Conservation (phyloP, 2,329 filamentous ascomycete genomes). For the Podosphaera aphanis region DNA sequence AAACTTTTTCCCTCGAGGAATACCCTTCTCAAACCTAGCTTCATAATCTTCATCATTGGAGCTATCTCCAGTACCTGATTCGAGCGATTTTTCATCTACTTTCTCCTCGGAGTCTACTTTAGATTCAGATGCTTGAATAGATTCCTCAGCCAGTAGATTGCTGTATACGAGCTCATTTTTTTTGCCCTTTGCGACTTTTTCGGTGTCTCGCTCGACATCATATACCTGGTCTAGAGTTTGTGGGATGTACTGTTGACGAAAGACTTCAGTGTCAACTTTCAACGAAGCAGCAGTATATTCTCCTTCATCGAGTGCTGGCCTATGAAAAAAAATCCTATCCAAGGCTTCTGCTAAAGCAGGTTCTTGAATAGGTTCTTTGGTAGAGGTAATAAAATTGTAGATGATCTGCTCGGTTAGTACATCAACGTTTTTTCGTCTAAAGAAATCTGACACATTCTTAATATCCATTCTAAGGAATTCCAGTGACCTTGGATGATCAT, state of each 20-base stretch:
- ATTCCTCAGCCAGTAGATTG: slow-evolving; percentile 54
- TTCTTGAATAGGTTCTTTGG: slow-evolving; percentile 34
- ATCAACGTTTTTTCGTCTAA: slow-evolving; percentile 64
- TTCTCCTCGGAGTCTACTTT: slow-evolving; percentile 20
- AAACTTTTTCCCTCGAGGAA: slow-evolving; percentile 60
- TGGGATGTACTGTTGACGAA: slow-evolving; percentile 88
- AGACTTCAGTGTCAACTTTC: slow-evolving; percentile 74
- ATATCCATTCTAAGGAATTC: slow-evolving; percentile 97
- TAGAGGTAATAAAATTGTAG: slow-evolving; percentile 58
- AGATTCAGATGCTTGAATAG: slow-evolving; percentile 20
- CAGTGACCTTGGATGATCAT: slow-evolving; percentile 75
- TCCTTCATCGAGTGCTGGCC: slow-evolving; percentile 29
- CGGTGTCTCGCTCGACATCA: slow-evolving; percentile 76
- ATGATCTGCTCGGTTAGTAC: slow-evolving; percentile 55
- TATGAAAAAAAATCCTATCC: slow-evolving; percentile 40
- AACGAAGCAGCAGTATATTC: slow-evolving; percentile 29
- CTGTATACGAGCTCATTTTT: slow-evolving; percentile 65
- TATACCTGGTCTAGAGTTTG: slow-evolving; percentile 92
- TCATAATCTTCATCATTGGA: slow-evolving; percentile 25
- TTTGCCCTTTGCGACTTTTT: slow-evolving; percentile 49
- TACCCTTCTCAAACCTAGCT: slow-evolving; percentile 36
- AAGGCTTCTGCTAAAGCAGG: slow-evolving; percentile 36
- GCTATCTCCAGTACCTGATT: slow-evolving; percentile 15
- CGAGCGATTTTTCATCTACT: slow-evolving; percentile 18
- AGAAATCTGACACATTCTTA: slow-evolving; percentile 90